A percentile compares a stretch with the other conserved stretches of the same genome.
phyloP scores from a whole-genome alignment of 2,329 filamentous ascomycete species.

The Drechslerella dactyloides region DNA sequence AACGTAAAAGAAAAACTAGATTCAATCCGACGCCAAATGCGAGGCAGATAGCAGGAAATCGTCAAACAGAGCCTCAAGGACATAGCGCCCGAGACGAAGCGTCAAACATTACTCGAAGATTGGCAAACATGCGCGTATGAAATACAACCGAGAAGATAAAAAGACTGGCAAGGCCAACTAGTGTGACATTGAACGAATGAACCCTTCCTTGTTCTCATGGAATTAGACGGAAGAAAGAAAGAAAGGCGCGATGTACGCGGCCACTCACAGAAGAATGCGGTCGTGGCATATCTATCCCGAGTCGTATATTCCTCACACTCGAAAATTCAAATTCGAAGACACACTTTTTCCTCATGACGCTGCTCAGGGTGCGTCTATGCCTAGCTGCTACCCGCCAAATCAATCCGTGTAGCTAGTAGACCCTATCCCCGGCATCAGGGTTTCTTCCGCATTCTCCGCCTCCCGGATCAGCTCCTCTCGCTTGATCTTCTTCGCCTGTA shows the following conservation, averaged over 20 bases:
- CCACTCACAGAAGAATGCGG: slow-evolving; percentile 26
- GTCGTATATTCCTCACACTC: neutral
- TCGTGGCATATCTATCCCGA: neutral
- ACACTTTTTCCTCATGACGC: slow-evolving; percentile 2
- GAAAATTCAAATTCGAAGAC: neutral
- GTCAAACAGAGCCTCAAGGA: too few relatives aligned
- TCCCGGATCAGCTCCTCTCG: slow-evolving; percentile 59
- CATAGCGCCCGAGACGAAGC: too few relatives aligned
- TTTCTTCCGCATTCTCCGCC: slow-evolving; percentile 58
- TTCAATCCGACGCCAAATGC: neutral
- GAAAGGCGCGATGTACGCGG: neutral
- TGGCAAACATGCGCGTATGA: too few relatives aligned
- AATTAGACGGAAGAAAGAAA: neutral
- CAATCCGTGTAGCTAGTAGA: slow-evolving; percentile 37
- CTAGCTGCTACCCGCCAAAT: neutral
- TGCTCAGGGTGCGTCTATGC: neutral
- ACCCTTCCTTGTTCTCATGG: neutral
- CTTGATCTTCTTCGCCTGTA: slow-evolving; percentile 57
- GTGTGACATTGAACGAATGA: neutral
- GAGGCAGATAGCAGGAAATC: neutral
- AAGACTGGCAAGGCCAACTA: too few relatives aligned
- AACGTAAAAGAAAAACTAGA: neutral
- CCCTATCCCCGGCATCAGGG: slow-evolving; percentile 27
- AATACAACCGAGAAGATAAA: too few relatives aligned
- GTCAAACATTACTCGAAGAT: too few relatives aligned